A percentile compares a stretch with the other conserved stretches of the same genome.
Evolutionary conservation across 1,139 yeast species (phyloP).

Genomic region (Blastobotrys buckinghamii): DNA sequence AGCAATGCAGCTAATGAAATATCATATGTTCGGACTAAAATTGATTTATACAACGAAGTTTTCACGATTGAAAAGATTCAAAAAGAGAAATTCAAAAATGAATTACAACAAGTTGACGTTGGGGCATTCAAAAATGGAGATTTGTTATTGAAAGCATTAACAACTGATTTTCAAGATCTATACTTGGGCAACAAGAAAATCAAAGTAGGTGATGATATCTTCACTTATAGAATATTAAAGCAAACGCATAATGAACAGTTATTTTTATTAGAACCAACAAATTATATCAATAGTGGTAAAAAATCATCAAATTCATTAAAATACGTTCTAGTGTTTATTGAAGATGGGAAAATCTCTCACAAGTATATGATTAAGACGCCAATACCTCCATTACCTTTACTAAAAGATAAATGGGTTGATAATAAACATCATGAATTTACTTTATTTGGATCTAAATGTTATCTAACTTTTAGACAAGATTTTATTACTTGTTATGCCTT

Average conservation of each 20-base stretch:
- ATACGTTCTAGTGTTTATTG: slow-evolving; percentile 1
- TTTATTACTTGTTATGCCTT: neutral
- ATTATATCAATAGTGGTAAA: neutral
- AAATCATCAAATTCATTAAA: neutral
- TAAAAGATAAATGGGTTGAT: neutral
- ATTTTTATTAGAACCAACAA: neutral
- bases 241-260: neutral
- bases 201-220: neutral
- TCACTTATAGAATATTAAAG: neutral
- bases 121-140: slow-evolving; percentile 4
- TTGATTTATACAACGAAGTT: slow-evolving; percentile 7
- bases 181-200: slow-evolving; percentile 3
- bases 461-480: slow-evolving; percentile 1
- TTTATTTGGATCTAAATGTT: neutral
- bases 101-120: neutral
- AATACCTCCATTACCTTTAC: neutral
- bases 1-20: too few relatives aligned
- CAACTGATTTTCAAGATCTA: slow-evolving; percentile 3
- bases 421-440: neutral
- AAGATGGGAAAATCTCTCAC: slow-evolving; percentile 2
- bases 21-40: neutral
- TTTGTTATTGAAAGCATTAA: neutral
- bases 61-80: neutral
- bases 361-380: slow-evolving; percentile 7
- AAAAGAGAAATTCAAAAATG: neutral